Percentiles rank a stretch among this genome's conserved stretches.
Conservation (phyloP, 257 asterid species). For the Solanum stenotomum region DNA sequence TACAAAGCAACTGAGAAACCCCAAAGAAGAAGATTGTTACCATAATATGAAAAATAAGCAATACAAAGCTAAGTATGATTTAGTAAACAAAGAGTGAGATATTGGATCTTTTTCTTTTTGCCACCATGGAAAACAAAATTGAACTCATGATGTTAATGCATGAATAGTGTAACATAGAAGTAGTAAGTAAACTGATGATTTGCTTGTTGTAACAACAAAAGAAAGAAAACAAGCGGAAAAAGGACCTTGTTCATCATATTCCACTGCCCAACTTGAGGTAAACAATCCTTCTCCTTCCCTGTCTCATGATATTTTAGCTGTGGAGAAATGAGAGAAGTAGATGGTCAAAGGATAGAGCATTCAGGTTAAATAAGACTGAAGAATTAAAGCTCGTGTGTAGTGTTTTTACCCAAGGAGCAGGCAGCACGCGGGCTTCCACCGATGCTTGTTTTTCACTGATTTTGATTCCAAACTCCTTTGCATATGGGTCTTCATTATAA, state of each 20-base stretch:
- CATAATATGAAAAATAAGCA: neutral
- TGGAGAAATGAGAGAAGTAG: neutral
- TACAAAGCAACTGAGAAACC: neutral
- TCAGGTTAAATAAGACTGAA: neutral
- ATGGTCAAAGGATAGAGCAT: slow-evolving; percentile 3
- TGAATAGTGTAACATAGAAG: neutral
- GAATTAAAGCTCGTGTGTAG: neutral
- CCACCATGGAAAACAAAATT: neutral
- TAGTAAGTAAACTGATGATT: neutral
- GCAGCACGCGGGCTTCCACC: slow-evolving; percentile 96
- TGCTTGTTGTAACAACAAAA: neutral
- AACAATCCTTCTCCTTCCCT: slow-evolving; percentile 92
- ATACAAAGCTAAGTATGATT: neutral
- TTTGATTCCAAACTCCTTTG: slow-evolving; percentile 85
- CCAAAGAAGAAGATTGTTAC: neutral
- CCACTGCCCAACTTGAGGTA: slow-evolving; percentile 99
- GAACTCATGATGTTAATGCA: neutral
- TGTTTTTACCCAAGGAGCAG: slow-evolving; percentile 94
- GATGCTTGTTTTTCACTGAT: slow-evolving; percentile 78
- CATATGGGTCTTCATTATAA: slow-evolving; percentile 86
- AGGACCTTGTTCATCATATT: slow-evolving; percentile 96
- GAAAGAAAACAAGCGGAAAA: neutral
- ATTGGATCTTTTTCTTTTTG: neutral
- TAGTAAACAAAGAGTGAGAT: neutral
- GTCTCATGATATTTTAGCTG: slow-evolving; percentile 92